Base-by-base conservation (phyloP, 2,329 filamentous ascomycete species). In the Chaetomium olivaceum region DNA sequence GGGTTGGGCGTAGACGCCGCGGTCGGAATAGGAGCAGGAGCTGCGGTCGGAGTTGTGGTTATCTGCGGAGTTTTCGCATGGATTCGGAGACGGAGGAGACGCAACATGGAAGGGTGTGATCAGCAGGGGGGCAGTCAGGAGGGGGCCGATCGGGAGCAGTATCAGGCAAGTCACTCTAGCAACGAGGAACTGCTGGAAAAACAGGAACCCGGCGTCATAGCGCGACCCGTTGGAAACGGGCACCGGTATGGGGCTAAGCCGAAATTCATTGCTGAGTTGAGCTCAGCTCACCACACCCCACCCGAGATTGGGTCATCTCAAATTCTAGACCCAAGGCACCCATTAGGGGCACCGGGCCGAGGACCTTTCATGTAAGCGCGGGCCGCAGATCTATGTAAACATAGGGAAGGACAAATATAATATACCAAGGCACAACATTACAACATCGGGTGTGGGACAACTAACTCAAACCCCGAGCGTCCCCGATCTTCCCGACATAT, bases 81-180 rank as follows among this genome's bases (percentile, higher is more conserved):
- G 63, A 46, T 21, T 25, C 43, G 61, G 55, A 58, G 54, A 39
- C 21, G 21, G 39, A 51, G 46, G 27, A 50, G 57, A 51, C 39
- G 46, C 27, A 29, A 29, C 6, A 29, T 29, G 27, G 27, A 29
- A 29, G 46, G 21, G 46, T 19, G 9, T 48, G n/a, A 8, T 9
- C 3, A 14, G n/a, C 39, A 19, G 39, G 39, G 14, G 39, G 39
- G 39, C 14, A 12, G 11, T 12, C 33, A 36, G 33, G 33, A 36
- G 11, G 33, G 33, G 33, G 39, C 16, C 39, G 39, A 43, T 43
- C 39, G n/a, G 39, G 39, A 43, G 39, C 39, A 43, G 4, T 19
- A 43, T 5, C 39, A 43, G 16, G 39, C 39, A 7, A n/a, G 39
- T 5, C 16, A 5, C 16, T n/a, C 14, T 21, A 25, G 27, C 43